A percentile compares a stretch with the other conserved stretches of the same genome.
phyloP scores from a whole-genome alignment of 2,329 filamentous ascomycete species.

The Thermothelomyces thermophilus region DNA sequence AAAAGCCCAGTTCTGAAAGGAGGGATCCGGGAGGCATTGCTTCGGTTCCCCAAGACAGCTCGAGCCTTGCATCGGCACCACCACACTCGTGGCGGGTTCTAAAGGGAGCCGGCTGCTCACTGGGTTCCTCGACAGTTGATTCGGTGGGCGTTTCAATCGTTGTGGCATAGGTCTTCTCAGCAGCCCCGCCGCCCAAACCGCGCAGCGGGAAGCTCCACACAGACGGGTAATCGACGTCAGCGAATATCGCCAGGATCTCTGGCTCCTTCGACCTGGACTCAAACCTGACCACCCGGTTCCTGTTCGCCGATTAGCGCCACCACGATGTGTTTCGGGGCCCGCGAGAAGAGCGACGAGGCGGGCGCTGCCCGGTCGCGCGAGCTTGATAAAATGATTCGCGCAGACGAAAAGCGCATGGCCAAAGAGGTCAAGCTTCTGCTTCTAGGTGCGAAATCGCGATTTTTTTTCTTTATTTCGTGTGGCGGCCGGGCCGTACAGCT shows the following conservation, averaged over 20 bases:
- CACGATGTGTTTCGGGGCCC: conserved; percentile 59
- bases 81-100: background rate
- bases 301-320: background rate
- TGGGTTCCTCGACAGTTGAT: background rate
- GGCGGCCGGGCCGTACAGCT: conserved; percentile 1
- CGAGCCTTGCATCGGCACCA: conserved; percentile 3
- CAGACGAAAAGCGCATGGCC: conserved; percentile 79
- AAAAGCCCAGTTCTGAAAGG: background rate
- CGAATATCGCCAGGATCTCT: background rate
- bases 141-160: conserved; percentile 4
- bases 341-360: conserved; percentile 44
- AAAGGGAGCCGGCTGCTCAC: background rate
- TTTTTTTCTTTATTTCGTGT: no score
- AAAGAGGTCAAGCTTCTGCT: conserved; percentile 91
- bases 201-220: conserved; percentile 5
- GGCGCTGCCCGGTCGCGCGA: conserved; percentile 57
- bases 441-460: conserved; percentile 57
- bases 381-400: conserved; percentile 78
- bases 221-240: conserved; percentile 6
- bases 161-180: background rate
- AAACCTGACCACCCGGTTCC: background rate
- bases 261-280: background rate
- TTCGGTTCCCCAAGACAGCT: background rate
- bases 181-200: conserved; percentile 4
- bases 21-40: background rate